phyloP scores from a whole-genome alignment of 768 basidiomycete species.

The Lentinula sp. region DNA sequence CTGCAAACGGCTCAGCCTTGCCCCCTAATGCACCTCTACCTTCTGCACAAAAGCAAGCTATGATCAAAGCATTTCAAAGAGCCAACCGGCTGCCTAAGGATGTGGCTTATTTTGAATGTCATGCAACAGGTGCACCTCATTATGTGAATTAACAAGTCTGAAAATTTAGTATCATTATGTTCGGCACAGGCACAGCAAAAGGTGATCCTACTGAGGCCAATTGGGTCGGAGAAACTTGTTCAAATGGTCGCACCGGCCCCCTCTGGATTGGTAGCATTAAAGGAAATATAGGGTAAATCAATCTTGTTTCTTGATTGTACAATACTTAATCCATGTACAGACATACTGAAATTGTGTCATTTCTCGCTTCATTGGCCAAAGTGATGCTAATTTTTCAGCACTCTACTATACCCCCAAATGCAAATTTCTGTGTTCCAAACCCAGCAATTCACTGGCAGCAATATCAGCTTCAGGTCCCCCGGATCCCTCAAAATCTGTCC shows the following conservation, averaged over 20 bases:
- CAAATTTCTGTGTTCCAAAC: conserved; percentile 28
- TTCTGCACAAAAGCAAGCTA: conserved; percentile 27
- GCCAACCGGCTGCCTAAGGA: conserved; percentile 21
- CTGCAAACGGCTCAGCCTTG: conserved; percentile 28
- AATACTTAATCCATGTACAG: conserved; percentile 11
- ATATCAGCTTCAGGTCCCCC: conserved; percentile 28
- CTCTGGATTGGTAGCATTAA: conserved; percentile 43
- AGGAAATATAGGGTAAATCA: conserved; percentile 41
- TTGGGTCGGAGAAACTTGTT: conserved; percentile 34
- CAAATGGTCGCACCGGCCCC: too few relatives aligned
- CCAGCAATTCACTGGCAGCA: conserved; percentile 32
- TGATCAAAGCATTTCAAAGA: conserved; percentile 26
- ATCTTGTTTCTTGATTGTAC: background rate
- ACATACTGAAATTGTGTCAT: conserved; percentile 35
- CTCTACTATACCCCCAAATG: conserved; percentile 31
- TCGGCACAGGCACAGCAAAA: conserved; percentile 26
- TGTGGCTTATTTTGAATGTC: conserved; percentile 43
- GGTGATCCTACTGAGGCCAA: conserved; percentile 49
- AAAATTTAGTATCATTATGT: background rate
- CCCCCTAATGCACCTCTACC: conserved; percentile 31
- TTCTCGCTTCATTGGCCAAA: conserved; percentile 38
- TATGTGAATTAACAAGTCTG: too few relatives aligned
- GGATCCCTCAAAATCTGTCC: conserved; percentile 11
- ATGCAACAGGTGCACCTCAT: conserved; percentile 50
- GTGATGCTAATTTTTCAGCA: conserved; percentile 31